Evolutionary conservation across 345 rosid genomes (phyloP).

Genomic region (Eucalyptus decipiens): DNA sequence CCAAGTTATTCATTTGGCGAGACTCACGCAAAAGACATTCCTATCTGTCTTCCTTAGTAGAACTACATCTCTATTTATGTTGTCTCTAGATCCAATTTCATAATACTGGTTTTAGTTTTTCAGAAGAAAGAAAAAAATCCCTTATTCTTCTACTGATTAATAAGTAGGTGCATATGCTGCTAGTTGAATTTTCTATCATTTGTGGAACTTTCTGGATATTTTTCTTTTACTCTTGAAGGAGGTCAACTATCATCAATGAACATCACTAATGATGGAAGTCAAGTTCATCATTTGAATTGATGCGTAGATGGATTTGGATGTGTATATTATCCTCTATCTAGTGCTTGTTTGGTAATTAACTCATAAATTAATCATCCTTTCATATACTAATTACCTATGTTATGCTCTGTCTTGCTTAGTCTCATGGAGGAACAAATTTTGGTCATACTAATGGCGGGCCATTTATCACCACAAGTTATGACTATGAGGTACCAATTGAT

Average conservation of each 20-base stretch:
- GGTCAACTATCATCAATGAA: background rate
- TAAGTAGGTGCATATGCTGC: background rate
- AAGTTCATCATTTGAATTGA: background rate
- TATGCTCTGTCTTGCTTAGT: slow-evolving; percentile 24
- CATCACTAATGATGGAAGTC: background rate
- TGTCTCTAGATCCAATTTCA: background rate
- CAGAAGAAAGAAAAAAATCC: background rate
- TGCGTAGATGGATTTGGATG: background rate
- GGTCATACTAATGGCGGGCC: slow-evolving; percentile 94
- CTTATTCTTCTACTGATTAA: background rate
- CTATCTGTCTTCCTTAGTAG: too few relatives aligned
- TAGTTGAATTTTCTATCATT: background rate
- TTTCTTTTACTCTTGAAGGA: background rate
- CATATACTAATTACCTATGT: background rate
- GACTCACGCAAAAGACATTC: too few relatives aligned
- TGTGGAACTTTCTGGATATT: background rate
- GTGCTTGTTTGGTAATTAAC: background rate
- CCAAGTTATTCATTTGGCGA: too few relatives aligned
- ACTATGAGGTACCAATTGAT: slow-evolving; percentile 96
- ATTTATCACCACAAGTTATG: slow-evolving; percentile 92
- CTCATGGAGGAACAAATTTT: slow-evolving; percentile 97
- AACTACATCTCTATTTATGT: too few relatives aligned
- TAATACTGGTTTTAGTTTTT: background rate
- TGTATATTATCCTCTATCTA: background rate
- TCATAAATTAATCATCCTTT: background rate